Base-by-base conservation (phyloP, 495 filamentous ascomycete species). In the Opeltia flavorubescens region DNA sequence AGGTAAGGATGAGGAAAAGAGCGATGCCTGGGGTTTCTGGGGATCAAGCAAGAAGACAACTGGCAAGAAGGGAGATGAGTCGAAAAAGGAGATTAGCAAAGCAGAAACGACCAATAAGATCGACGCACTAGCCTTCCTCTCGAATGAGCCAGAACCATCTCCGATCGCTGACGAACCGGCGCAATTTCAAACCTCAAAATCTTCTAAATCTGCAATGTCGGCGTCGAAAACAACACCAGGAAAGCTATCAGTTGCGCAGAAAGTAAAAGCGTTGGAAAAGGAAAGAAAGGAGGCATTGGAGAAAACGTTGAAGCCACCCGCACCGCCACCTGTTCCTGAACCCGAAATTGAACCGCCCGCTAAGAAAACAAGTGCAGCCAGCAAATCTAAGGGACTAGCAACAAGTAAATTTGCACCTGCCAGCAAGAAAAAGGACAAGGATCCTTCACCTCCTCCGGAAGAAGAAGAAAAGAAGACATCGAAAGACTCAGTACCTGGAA, bases 21-120 rank as follows among this genome's bases (percentile, higher is more conserved):
- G 50, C 27, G 55, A 57, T 23, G 31, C 29, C 4, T 51, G 33
- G 24, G 35, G 43, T 21, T 47, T 49, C 25, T 56, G 56, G 56
- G 54, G 49, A 59, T 77, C 31, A 64, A 69, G 15, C 70, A 83
- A 52, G 69, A 78, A 52, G 57, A 58, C 57, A 60, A 69, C 72
- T 44, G 75, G 73, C 54, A 73, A 73, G 54, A 76, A 80, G 48
- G 66, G 70, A 23, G 76, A 80, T 51, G 56, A 59, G 5, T 67
- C 75, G 11, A 72, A 70, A 54, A 80, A 78, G 57, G 67, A 72
- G 46, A 60, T 60, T 60, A 54, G 25, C 11, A 49, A 55, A 46
- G 41, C 43, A 40, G 42, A 43, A 34, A 15, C 17, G 47, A 41
- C 57, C 55, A 60, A 60, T 60, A 52, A 60, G 15, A 53, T 43